Evolutionary conservation across 2,329 filamentous ascomycete species (phyloP).

Genomic region (Neofusicoccum parvum): DNA sequence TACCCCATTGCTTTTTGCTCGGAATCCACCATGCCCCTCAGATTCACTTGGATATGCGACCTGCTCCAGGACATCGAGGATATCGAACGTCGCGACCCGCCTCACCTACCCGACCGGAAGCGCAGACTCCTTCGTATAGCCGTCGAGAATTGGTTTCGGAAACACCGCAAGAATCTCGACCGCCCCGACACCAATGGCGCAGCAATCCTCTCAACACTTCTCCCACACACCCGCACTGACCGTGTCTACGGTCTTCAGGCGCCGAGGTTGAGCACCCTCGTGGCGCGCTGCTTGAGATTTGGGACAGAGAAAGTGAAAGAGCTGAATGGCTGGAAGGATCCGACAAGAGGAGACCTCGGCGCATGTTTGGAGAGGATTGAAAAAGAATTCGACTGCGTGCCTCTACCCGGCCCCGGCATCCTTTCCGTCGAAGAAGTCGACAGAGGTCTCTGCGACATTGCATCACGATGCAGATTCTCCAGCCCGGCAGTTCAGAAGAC

Average conservation of each 20-base stretch:
- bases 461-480: slow-evolving; percentile 71
- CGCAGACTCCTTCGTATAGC: slow-evolving; percentile 35
- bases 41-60: slow-evolving; percentile 72
- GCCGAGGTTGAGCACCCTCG: slow-evolving; percentile 63
- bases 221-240: slow-evolving; percentile 76
- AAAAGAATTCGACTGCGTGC: slow-evolving; percentile 55
- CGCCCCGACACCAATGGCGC: slow-evolving; percentile 58
- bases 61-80: slow-evolving; percentile 69
- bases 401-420: slow-evolving; percentile 36
- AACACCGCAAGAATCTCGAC: slow-evolving; percentile 62
- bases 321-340: slow-evolving; percentile 63
- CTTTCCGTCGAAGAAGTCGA: slow-evolving; percentile 77
- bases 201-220: slow-evolving; percentile 72
- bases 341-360: slow-evolving; percentile 67
- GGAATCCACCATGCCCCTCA: slow-evolving; percentile 58
- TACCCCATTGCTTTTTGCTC: not conserved
- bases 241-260: slow-evolving; percentile 74
- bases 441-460: slow-evolving; percentile 63
- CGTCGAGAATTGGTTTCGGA: slow-evolving; percentile 69
- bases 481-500: slow-evolving; percentile 52
- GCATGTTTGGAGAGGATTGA: slow-evolving; percentile 70
- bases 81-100: slow-evolving; percentile 45
- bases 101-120: slow-evolving; percentile 36
- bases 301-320: slow-evolving; percentile 62
- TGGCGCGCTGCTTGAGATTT: slow-evolving; percentile 68